Evolutionary conservation across 495 filamentous ascomycete species (phyloP), one percentile per base, ranked within the genome.

Genomic region (Penicillium dipodomyicola): DNA sequence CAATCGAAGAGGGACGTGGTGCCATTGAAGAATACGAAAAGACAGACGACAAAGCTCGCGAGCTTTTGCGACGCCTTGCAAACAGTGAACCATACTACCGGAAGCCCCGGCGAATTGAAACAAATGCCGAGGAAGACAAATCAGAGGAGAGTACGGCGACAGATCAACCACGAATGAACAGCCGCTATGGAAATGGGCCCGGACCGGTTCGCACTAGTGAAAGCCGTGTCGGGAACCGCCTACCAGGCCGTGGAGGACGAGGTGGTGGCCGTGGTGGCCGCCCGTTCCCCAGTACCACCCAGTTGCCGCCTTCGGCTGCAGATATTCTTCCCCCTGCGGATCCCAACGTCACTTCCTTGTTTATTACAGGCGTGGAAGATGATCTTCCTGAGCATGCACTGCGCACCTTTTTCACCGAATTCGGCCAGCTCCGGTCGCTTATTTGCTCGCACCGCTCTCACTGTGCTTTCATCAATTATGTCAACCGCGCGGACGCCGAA

Each of bases 371-470:
- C 19, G 87, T 98, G 12, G 94, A 98, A 69, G 94, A 97, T 69
- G 94, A 97, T 62, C 80, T 97, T 4, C 92, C 94, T 14, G 94
- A 98, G 68, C 86, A 92, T 72, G 86, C 89, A 58, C 78, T 98
- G 39, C 89, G 95, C 17, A 86, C 89, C 7, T 94, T 94, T 78
- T 98, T 98, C 74, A 81, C 86, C 27, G 81, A 86, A 37, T 96
- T 91, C 61, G 94, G 94, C 47, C 84, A 87, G 62, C 84, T 98
- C 50, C 90, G 92, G 53, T 94, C 89, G 4, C 68, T 98, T 19
- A 86, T 97, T 46, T 96, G 95, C 71, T 95, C 92, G 12, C 94
- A 98, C 71, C 93, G 96, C 71, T 89, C 94, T 8, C 95, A 97
- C 66, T 96, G 90, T 64, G 94, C 95, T 0, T 98, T 96, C 64